These are phyloP conservation scores for Vaccinium vitisidaea DNA, from an alignment of 148 eudicot genomes.

Conservation along the genomic window DNA sequence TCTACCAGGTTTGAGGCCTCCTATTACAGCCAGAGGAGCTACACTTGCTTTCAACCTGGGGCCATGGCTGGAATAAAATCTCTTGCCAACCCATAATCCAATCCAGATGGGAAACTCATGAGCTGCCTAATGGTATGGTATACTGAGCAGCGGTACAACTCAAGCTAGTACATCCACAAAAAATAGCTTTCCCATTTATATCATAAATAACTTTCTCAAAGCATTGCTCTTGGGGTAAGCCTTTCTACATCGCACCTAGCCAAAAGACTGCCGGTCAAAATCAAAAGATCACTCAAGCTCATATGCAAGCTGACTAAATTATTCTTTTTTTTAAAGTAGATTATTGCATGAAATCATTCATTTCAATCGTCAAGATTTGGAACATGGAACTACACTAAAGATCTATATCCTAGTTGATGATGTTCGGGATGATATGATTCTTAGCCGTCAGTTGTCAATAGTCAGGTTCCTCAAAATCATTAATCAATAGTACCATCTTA, in stretches of 20 bases:
- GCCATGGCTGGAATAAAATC: neutral
- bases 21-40: neutral
- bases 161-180: neutral
- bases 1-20: conserved; percentile 1
- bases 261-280: neutral
- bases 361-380: neutral
- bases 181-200: neutral
- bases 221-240: neutral
- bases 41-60: neutral
- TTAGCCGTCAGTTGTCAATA: neutral
- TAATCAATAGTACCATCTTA: neutral
- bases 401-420: neutral
- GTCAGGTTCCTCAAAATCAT: neutral
- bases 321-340: neutral
- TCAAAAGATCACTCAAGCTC: neutral
- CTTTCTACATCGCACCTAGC: neutral
- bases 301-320: neutral
- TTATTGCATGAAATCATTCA: neutral
- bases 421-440: neutral
- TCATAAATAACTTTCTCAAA: neutral
- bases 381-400: neutral
- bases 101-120: neutral
- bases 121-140: neutral
- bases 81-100: neutral
- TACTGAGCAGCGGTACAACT: neutral